Evolutionary conservation across 1,139 yeast species (phyloP), one percentile per base, ranked within the genome.

Genomic region (Blastobotrys malaysiensis): DNA sequence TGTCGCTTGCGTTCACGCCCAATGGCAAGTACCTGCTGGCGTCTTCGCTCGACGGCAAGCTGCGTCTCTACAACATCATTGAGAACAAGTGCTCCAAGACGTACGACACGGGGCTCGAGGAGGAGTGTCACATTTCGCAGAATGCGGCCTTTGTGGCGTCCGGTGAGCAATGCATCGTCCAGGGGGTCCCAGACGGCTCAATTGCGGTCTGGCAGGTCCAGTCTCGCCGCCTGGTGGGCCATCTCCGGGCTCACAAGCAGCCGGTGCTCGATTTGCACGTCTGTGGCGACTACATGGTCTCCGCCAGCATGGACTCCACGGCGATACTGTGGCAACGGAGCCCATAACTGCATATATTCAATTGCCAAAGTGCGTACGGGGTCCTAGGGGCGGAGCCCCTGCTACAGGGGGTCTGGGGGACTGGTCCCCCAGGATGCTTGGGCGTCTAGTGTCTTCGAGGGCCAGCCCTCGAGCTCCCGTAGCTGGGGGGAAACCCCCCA

Each of bases 21-120:
- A 93, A 93, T 69, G 93, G 95, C 14, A 84, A 81, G 62, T 91
- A 81, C 63, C 76, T 93, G 5, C 72, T 91, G 49, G 87, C 95
- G 43, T 82, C 90, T 26, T 84, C 96, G 19, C 74, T 88, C 56
- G 97, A 91, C 68, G 96, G 96, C 2, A 75, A 79, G 7, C 75
- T 90, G 3, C 90, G 90, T 11, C 82, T 89, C 51, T 88, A 90
- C 72, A 87, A 96, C 1, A 43, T 45, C 9, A 24, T 88, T 79
- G 60, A 60, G 55, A 65, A 63, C 62, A 69, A 52, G 80, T 83
- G 26, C 56, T 67, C 54, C 57, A 68, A 60, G 55, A 69, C 66
- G 48, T 65, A 57, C 57, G 58, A 54, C 27, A 26, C 48, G 19
- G 51, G 54, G 13, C 51, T n/a, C 26, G 45, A 36, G 22, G 51